Conservation (phyloP, 2,329 filamentous ascomycete genomes). For the Penicillium frequentans region DNA sequence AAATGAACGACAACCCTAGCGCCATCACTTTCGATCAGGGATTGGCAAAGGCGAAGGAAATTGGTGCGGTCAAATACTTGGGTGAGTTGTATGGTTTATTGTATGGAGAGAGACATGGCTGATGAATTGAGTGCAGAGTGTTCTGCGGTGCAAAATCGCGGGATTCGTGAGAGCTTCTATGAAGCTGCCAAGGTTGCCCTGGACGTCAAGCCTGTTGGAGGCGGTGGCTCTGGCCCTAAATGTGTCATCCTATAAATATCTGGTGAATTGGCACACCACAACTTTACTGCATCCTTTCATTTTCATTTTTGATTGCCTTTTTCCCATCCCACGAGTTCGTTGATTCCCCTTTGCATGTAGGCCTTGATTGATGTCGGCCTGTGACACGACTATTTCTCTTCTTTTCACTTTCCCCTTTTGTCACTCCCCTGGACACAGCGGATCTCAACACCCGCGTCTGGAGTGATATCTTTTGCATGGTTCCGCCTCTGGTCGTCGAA, state of each 20-base stretch:
- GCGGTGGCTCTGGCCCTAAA: constrained; percentile 29
- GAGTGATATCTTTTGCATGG: constrained; percentile 12
- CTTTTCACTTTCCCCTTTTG: constrained; percentile 8
- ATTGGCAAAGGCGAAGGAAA: constrained; percentile 84
- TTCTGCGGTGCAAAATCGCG: constrained; percentile 96
- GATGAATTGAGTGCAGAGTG: constrained; percentile 63
- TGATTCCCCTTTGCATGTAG: constrained; percentile 23
- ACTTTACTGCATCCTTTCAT: constrained; percentile 6
- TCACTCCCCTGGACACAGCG: neutral
- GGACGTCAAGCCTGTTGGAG: constrained; percentile 44
- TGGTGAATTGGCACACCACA: neutral
- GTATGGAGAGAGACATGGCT: neutral
- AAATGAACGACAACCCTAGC: constrained; percentile 64
- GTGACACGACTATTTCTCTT: constrained; percentile 6
- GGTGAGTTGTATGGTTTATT: constrained; percentile 46
- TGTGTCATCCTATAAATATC: constrained; percentile 36
- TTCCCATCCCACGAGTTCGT: constrained; percentile 5
- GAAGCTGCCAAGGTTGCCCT: constrained; percentile 94
- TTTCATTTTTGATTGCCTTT: neutral
- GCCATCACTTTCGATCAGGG: constrained; percentile 86
- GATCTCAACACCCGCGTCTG: neutral
- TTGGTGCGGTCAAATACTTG: constrained; percentile 89
- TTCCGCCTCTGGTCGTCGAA: constrained; percentile 14
- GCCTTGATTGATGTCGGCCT: constrained; percentile 10
- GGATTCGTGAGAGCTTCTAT: constrained; percentile 97